Conservation (phyloP, 1,284 basidiomycete species). For the Ceratobasidium sp. region DNA sequence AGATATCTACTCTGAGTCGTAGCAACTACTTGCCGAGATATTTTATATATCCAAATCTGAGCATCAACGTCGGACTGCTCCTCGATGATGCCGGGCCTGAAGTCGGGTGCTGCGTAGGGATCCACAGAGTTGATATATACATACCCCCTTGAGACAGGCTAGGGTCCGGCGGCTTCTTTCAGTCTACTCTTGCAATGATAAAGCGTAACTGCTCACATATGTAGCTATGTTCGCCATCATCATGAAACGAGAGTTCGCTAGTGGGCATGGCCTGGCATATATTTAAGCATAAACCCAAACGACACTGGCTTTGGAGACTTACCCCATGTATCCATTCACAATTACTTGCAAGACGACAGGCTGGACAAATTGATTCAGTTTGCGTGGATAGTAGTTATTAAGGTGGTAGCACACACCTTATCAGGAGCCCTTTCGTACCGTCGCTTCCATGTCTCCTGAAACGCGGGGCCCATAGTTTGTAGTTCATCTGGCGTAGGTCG, state of each 20-base stretch:
- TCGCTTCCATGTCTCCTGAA: conserved; percentile 61
- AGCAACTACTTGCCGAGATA: conserved; percentile 55
- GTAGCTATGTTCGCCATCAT: conserved; percentile 28
- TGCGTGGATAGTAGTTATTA: neutral
- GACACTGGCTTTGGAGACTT: neutral
- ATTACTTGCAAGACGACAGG: conserved; percentile 26
- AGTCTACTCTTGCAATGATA: neutral
- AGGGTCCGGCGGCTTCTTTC: neutral
- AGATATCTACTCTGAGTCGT: neutral
- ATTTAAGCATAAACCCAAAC: conserved; percentile 49
- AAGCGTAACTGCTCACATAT: conserved; percentile 28
- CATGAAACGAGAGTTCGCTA: conserved; percentile 28
- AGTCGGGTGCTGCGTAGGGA: conserved; percentile 51
- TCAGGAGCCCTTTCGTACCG: conserved; percentile 64
- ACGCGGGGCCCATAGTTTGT: conserved; percentile 62
- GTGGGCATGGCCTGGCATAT: conserved; percentile 55
- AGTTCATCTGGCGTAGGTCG: conserved; percentile 64
- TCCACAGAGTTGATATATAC: conserved; percentile 52
- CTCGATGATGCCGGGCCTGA: conserved; percentile 52
- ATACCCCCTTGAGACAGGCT: conserved; percentile 51
- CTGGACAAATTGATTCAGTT: neutral
- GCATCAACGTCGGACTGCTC: conserved; percentile 64
- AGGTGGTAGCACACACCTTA: conserved; percentile 54
- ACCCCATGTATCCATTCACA: conserved; percentile 30
- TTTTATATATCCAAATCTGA: conserved; percentile 71